phyloP scores from a whole-genome alignment of 1,284 basidiomycete genomes.

The Ceratobasidium sp. region DNA sequence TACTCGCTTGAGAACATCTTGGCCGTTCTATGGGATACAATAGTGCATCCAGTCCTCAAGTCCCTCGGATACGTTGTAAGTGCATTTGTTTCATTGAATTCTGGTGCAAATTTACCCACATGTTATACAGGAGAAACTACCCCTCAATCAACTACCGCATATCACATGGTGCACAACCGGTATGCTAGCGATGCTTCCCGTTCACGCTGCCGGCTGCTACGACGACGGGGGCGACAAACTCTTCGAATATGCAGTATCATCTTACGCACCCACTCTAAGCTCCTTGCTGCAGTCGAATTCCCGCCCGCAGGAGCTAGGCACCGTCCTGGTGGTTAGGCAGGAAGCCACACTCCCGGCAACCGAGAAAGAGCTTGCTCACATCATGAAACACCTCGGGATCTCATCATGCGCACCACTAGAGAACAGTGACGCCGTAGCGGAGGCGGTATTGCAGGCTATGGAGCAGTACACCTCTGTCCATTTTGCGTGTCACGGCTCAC shows the following conservation, averaged over 20 bases:
- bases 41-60: too few species aligned
- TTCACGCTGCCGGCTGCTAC: neutral
- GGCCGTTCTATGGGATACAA: too few species aligned
- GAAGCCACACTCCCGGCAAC: neutral
- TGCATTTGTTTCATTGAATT: too few species aligned
- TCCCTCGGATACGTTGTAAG: too few species aligned
- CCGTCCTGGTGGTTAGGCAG: neutral
- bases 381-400: too few species aligned
- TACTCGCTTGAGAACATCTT: too few species aligned
- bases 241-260: neutral
- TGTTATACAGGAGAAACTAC: neutral
- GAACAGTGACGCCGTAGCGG: neutral
- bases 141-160: neutral
- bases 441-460: neutral
- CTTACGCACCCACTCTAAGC: constrained; percentile 4
- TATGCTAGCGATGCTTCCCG: neutral
- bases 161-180: constrained; percentile 14
- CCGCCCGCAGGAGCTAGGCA: neutral
- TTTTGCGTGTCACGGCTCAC: neutral
- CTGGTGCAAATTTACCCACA: too few species aligned
- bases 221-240: neutral
- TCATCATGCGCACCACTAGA: neutral
- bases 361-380: too few species aligned
- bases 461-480: neutral
- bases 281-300: neutral